phyloP scores from a whole-genome alignment of 2,329 filamentous ascomycete genomes.

The Cytospora chrysosperma region DNA sequence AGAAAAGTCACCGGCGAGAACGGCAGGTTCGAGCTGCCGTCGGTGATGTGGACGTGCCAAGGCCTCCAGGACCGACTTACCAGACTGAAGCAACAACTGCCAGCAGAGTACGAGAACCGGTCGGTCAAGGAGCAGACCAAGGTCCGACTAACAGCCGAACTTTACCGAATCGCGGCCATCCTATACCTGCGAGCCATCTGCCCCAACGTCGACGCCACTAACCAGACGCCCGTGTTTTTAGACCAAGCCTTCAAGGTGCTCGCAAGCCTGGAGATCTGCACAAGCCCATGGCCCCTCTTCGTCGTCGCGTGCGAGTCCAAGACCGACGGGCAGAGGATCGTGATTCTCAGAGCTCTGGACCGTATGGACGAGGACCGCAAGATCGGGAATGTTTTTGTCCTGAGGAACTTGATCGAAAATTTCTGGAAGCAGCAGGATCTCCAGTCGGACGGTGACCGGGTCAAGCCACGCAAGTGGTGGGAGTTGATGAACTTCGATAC shows the following conservation, averaged over 20 bases:
- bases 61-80: constrained; percentile 30
- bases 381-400: constrained; percentile 46
- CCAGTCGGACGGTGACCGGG: constrained; percentile 32
- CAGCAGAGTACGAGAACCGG: constrained; percentile 29
- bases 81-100: constrained; percentile 31
- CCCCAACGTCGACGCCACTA: constrained; percentile 30
- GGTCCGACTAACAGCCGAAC: constrained; percentile 45
- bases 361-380: constrained; percentile 42
- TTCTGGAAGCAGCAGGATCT: constrained; percentile 49
- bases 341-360: constrained; percentile 41
- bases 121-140: constrained; percentile 28
- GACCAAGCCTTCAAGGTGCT: constrained; percentile 39
- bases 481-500: constrained; percentile 37
- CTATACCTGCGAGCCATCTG: constrained; percentile 32
- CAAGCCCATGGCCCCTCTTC: constrained; percentile 50
- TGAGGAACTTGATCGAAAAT: constrained; percentile 43
- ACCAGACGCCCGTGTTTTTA: constrained; percentile 31
- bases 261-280: constrained; percentile 40
- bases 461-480: constrained; percentile 39
- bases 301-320: constrained; percentile 46
- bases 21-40: constrained; percentile 6
- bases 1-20: neutral
- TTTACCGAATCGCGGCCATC: constrained; percentile 48
- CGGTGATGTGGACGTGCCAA: constrained; percentile 32
- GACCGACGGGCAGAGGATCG: constrained; percentile 41